phyloP scores from a whole-genome alignment of 257 asterid species.

The Jacaranda mimosifolia region DNA sequence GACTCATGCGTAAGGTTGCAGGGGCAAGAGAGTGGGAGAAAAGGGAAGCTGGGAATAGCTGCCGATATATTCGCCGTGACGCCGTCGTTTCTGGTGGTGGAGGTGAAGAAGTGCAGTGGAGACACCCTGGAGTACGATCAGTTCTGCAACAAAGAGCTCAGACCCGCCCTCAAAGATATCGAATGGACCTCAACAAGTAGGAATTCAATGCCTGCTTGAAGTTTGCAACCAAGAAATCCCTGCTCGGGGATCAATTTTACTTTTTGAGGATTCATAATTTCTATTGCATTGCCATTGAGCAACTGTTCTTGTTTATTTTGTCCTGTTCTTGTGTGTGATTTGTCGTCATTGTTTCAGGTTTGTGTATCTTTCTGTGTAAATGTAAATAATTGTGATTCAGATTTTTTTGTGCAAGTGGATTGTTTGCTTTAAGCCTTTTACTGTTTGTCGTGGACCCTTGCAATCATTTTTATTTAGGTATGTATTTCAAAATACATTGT shows the following conservation, averaged over 20 bases:
- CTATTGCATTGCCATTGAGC: too few species aligned
- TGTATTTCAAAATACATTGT: too few species aligned
- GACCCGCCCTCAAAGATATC: constrained; percentile 69
- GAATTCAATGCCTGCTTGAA: constrained; percentile 46
- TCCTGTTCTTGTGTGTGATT: constrained; percentile 12
- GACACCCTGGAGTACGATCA: constrained; percentile 55
- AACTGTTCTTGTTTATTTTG: neutral
- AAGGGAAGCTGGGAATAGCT: constrained; percentile 71
- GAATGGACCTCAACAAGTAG: constrained; percentile 60
- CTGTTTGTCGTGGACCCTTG: too few species aligned
- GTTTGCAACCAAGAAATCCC: constrained; percentile 15
- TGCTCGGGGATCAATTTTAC: too few species aligned
- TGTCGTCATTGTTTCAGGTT: neutral
- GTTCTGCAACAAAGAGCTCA: constrained; percentile 56
- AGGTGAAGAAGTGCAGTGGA: constrained; percentile 63
- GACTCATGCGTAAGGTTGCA: constrained; percentile 70
- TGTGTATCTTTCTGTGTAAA: neutral
- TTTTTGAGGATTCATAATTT: too few species aligned
- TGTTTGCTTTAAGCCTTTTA: neutral
- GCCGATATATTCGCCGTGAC: constrained; percentile 65
- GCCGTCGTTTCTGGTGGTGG: constrained; percentile 70
- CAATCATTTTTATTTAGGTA: too few species aligned
- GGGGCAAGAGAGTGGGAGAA: constrained; percentile 64
- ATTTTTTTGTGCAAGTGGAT: neutral
- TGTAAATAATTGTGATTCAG: neutral